phyloP scores from a whole-genome alignment of 1,139 yeast species.

The Geotrichum macrosporum region DNA sequence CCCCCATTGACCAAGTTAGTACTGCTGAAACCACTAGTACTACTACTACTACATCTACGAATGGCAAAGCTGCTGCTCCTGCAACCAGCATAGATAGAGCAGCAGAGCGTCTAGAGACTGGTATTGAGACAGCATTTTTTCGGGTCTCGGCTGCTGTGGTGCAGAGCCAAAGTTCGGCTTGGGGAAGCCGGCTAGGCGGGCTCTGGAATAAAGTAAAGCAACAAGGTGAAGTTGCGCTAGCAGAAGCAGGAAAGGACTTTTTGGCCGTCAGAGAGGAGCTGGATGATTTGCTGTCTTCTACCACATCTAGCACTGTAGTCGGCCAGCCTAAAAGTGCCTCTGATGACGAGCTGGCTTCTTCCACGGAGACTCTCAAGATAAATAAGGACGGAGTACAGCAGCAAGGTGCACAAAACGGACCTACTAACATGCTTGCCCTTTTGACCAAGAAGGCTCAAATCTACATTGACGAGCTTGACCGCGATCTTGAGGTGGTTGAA shows the following conservation, averaged over 20 bases:
- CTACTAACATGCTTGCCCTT: slow-evolving; percentile 35
- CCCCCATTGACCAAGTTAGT: background rate
- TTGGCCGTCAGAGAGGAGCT: slow-evolving; percentile 31
- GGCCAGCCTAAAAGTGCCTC: slow-evolving; percentile 31
- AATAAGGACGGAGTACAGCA: background rate
- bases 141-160: slow-evolving; percentile 38
- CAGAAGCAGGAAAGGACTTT: slow-evolving; percentile 38
- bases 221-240: slow-evolving; percentile 43
- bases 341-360: slow-evolving; percentile 1
- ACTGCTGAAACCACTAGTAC: background rate
- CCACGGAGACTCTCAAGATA: slow-evolving; percentile 12
- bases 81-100: slow-evolving; percentile 30
- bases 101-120: slow-evolving; percentile 48
- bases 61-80: slow-evolving; percentile 8
- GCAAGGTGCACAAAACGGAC: slow-evolving; percentile 16
- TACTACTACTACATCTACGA: slow-evolving; percentile 1
- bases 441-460: slow-evolving; percentile 47
- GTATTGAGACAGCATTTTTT: slow-evolving; percentile 51
- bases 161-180: slow-evolving; percentile 35
- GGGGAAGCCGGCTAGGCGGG: slow-evolving; percentile 33
- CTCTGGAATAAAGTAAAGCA: slow-evolving; percentile 40
- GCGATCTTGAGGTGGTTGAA: slow-evolving; percentile 64
- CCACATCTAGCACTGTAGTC: slow-evolving; percentile 18
- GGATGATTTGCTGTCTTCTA: slow-evolving; percentile 28
- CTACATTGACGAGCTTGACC: slow-evolving; percentile 63